Conservation (phyloP, 2,329 filamentous ascomycete species). For the Dactylella cylindrospora region DNA sequence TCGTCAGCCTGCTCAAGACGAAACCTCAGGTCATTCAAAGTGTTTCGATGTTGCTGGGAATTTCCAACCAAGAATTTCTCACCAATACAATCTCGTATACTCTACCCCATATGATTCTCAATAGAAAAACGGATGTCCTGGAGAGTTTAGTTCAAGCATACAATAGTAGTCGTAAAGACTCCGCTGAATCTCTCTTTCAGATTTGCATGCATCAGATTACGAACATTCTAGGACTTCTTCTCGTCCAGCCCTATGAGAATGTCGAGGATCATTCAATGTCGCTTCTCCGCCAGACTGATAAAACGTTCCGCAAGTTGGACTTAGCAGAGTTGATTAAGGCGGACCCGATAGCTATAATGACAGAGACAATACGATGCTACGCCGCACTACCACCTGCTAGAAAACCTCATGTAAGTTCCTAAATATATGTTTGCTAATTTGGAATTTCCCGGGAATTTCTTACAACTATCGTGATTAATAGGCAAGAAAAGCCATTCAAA, state of each 20-base stretch:
- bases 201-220: slow-evolving; percentile 38
- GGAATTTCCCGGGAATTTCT: not conserved
- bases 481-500: slow-evolving; percentile 26
- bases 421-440: not conserved
- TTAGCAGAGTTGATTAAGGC: slow-evolving; percentile 70
- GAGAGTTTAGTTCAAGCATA: slow-evolving; percentile 74
- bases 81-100: slow-evolving; percentile 76
- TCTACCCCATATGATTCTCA: slow-evolving; percentile 81
- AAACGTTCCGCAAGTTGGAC: slow-evolving; percentile 66
- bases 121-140: slow-evolving; percentile 74
- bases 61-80: slow-evolving; percentile 73
- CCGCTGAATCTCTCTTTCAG: slow-evolving; percentile 51
- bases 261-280: slow-evolving; percentile 63
- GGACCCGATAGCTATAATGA: slow-evolving; percentile 73
- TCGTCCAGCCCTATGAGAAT: slow-evolving; percentile 56
- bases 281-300: slow-evolving; percentile 52
- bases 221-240: slow-evolving; percentile 60
- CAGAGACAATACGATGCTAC: slow-evolving; percentile 71
- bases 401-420: slow-evolving; percentile 14
- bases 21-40: slow-evolving; percentile 79
- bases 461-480: not conserved
- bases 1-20: slow-evolving; percentile 76
- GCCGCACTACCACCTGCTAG: slow-evolving; percentile 13
- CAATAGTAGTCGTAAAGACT: slow-evolving; percentile 56
- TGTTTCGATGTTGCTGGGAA: slow-evolving; percentile 77